Conservation (phyloP, 2,329 filamentous ascomycete species). For the Clarireedia sp. region DNA sequence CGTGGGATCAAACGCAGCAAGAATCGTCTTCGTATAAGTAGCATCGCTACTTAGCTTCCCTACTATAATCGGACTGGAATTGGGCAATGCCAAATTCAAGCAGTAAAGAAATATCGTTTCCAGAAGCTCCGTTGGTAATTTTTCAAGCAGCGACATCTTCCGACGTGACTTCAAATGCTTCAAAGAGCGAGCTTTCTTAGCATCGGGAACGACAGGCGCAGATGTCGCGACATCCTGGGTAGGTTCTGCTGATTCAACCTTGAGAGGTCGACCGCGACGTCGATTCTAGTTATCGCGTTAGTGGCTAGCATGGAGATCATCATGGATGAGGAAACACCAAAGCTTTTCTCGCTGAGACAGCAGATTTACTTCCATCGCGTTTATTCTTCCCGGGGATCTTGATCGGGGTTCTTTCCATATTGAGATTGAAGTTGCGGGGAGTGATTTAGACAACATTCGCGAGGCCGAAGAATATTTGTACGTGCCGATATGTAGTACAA, state of each 20-base stretch:
- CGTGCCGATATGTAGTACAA: neutral
- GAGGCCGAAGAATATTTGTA: too few species aligned
- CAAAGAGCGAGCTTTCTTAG: slow-evolving; percentile 14
- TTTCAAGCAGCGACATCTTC: slow-evolving; percentile 27
- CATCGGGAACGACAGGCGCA: neutral
- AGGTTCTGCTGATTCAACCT: slow-evolving; percentile 3
- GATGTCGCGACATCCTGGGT: neutral
- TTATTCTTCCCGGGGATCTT: slow-evolving; percentile 26
- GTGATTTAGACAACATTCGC: neutral
- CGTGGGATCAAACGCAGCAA: slow-evolving; percentile 21
- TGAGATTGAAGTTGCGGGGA: neutral
- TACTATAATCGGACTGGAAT: slow-evolving; percentile 25
- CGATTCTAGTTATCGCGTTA: slow-evolving; percentile 12
- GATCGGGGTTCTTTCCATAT: slow-evolving; percentile 26
- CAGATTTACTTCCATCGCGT: slow-evolving; percentile 18
- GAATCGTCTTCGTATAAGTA: slow-evolving; percentile 21
- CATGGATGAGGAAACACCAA: slow-evolving; percentile 12
- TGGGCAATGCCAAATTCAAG: slow-evolving; percentile 25
- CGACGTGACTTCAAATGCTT: slow-evolving; percentile 25
- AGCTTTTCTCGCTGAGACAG: slow-evolving; percentile 18
- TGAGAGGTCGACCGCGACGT: slow-evolving; percentile 16
- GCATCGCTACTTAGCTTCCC: slow-evolving; percentile 24
- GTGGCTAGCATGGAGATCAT: neutral
- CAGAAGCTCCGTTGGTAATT: slow-evolving; percentile 26
- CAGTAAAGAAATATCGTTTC: slow-evolving; percentile 25